Percentiles rank a stretch among this genome's conserved stretches.
Conservation (phyloP, 495 filamentous ascomycete genomes). For the Glarea lozoyensis region DNA sequence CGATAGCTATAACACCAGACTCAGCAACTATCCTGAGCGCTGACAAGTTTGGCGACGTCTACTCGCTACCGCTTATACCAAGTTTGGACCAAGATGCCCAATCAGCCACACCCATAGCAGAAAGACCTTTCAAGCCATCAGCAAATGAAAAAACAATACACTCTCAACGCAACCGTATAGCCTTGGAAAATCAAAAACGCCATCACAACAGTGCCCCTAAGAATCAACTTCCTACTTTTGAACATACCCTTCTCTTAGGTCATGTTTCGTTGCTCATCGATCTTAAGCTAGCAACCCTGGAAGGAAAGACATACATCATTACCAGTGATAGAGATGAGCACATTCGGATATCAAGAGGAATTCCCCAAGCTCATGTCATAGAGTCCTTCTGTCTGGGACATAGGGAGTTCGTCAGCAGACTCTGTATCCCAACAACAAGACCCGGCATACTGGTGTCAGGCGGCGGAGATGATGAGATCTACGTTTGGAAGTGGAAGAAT, state of each 20-base stretch:
- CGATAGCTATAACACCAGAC: constrained; percentile 59
- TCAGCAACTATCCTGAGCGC: constrained; percentile 63
- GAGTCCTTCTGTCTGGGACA: constrained; percentile 86
- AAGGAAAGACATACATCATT: constrained; percentile 59
- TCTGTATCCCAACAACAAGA: constrained; percentile 52
- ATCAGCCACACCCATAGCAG: constrained; percentile 4
- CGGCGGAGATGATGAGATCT: constrained; percentile 70
- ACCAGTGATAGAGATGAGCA: constrained; percentile 95
- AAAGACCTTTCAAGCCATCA: constrained; percentile 38
- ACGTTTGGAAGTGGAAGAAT: constrained; percentile 73
- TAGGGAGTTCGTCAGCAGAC: constrained; percentile 64
- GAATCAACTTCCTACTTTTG: constrained; percentile 46
- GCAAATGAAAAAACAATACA: constrained; percentile 76
- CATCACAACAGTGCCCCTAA: constrained; percentile 33
- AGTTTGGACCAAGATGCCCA: constrained; percentile 5
- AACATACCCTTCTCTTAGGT: constrained; percentile 68
- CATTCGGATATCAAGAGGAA: constrained; percentile 79
- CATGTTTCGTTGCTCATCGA: constrained; percentile 92
- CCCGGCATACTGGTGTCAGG: constrained; percentile 66
- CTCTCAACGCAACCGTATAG: constrained; percentile 64
- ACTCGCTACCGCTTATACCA: constrained; percentile 65
- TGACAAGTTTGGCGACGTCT: constrained; percentile 97
- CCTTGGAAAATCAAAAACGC: constrained; percentile 62
- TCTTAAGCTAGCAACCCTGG: constrained; percentile 39
- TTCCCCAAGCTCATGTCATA: constrained; percentile 79